phyloP scores from a whole-genome alignment of 108 stramenopile genomes.

The Cyclostephanos tholiformis region DNA sequence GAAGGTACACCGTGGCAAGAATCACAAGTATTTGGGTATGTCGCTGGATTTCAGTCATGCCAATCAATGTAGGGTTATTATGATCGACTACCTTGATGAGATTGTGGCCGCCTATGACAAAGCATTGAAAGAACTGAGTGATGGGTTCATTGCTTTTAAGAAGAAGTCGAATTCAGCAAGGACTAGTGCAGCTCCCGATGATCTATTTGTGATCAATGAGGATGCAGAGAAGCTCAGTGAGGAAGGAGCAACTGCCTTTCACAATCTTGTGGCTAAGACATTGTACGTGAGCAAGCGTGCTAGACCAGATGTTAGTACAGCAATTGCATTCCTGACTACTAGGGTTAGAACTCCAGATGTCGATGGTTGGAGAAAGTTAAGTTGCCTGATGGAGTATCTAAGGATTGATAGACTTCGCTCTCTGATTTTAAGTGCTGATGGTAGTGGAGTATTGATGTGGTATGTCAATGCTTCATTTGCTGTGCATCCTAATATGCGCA shows the following conservation, averaged over 20 bases:
- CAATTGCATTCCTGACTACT: no score
- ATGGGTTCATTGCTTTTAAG: not conserved
- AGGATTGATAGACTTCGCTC: no score
- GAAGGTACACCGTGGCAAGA: not conserved
- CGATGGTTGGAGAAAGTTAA: not conserved
- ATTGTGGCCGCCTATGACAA: not conserved
- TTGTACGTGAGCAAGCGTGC: not conserved
- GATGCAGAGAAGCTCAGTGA: no score
- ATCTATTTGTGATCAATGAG: constrained; percentile 5
- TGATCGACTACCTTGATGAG: not conserved
- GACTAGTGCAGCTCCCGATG: not conserved
- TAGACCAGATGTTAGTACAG: not conserved
- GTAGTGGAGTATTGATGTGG: no score
- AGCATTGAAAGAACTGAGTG: no score
- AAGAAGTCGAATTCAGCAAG: not conserved
- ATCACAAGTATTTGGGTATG: no score
- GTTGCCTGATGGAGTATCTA: not conserved
- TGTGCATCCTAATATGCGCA: no score
- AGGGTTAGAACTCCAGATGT: not conserved
- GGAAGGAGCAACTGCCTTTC: not conserved
- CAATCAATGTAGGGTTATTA: no score
- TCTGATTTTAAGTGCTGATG: not conserved
- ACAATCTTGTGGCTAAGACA: not conserved
- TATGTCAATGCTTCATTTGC: no score
- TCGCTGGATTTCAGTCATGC: no score